Conservation (phyloP, 2,329 filamentous ascomycete species). For the Trichophaea hybrida region DNA sequence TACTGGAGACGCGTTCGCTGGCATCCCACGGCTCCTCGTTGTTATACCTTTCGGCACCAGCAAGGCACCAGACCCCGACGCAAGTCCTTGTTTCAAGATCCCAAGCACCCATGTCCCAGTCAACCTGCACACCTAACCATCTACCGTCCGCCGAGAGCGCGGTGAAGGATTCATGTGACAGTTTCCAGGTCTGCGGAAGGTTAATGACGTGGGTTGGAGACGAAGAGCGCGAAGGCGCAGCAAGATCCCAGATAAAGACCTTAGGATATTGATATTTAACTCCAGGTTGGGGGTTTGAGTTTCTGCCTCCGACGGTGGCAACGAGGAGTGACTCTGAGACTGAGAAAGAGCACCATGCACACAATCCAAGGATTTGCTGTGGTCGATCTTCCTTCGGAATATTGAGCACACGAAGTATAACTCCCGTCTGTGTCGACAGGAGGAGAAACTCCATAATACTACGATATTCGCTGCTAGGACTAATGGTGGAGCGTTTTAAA, state of each 20-base stretch:
- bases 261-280: not conserved
- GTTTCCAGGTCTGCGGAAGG: not conserved
- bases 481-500: conserved; percentile 7
- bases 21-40: not conserved
- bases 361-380: conserved; percentile 8
- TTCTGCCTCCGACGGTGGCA: conserved; percentile 20
- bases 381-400: conserved; percentile 20
- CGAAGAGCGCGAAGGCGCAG: not conserved
- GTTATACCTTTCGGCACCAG: not conserved
- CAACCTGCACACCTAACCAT: conserved; percentile 19
- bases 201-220: not conserved
- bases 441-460: conserved; percentile 26
- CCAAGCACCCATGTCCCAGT: conserved; percentile 20
- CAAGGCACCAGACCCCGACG: conserved; percentile 4
- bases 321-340: conserved; percentile 23
- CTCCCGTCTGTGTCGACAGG: conserved; percentile 22
- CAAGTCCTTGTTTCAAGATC: conserved; percentile 4
- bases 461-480: not conserved
- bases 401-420: conserved; percentile 24
- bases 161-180: conserved; percentile 11
- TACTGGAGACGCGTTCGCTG: not conserved
- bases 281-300: not conserved
- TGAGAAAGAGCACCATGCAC: conserved; percentile 25
- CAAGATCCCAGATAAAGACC: not conserved
- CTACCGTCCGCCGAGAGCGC: conserved; percentile 7